A percentile compares a stretch with the other conserved stretches of the same genome.
phyloP scores from a whole-genome alignment of 23 red algal species.

The Gracilariopsis chorda region DNA sequence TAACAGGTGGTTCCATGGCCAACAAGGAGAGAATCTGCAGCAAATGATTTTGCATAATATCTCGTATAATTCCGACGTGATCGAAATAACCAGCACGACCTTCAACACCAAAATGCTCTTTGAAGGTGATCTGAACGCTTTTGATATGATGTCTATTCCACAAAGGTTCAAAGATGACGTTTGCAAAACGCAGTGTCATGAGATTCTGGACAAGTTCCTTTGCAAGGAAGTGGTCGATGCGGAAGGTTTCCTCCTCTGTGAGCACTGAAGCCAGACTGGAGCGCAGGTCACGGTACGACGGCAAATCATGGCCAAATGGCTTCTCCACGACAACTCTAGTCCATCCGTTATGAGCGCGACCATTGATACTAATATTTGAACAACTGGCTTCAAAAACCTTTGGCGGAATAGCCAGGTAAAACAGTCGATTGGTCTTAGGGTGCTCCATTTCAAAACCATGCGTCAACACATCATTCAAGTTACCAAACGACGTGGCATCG shows the following conservation, averaged over 20 bases:
- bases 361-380: conserved; percentile 40
- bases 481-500: conserved; percentile 37
- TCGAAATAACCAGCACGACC: conserved; percentile 98
- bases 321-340: conserved; percentile 96
- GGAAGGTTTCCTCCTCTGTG: conserved; percentile 83
- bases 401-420: conserved; percentile 91
- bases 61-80: conserved; percentile 90
- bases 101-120: conserved; percentile 91
- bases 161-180: conserved; percentile 89
- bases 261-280: conserved; percentile 52
- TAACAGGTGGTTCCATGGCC: conserved; percentile 90
- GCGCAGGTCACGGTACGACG: conserved; percentile 67
- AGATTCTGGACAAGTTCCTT: conserved; percentile 99
- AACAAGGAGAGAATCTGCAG: conserved; percentile 88
- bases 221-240: conserved; percentile 96
- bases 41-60: conserved; percentile 99
- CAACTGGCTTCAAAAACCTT: conserved; percentile 64
- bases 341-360: conserved; percentile 73
- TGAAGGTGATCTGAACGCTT: conserved; percentile 90
- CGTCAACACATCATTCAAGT: conserved; percentile 37
- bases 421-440: conserved; percentile 72
- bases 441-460: conserved; percentile 54
- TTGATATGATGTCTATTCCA: conserved; percentile 93
- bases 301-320: conserved; percentile 87
- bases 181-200: conserved; percentile 94